These are phyloP conservation scores for Monosporascus sp. DNA, from an alignment of 2,329 filamentous ascomycete genomes.

Conservation along the genomic window DNA sequence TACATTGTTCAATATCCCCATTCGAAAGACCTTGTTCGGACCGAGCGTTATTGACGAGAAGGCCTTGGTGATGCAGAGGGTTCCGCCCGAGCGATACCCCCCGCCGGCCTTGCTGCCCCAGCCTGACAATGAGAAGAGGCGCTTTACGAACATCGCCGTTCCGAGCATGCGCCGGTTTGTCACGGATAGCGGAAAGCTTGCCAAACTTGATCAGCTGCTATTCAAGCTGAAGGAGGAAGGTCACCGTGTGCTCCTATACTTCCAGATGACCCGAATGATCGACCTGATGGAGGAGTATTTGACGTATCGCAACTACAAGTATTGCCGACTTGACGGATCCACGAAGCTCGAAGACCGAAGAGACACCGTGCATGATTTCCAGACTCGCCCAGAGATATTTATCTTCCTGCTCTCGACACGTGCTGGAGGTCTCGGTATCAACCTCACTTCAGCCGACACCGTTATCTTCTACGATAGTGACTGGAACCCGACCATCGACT, in stretches of 20 bases:
- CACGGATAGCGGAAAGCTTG: slow-evolving; percentile 94
- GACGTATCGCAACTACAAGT: slow-evolving; percentile 98
- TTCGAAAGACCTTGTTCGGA: slow-evolving; percentile 73
- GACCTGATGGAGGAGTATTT: slow-evolving; percentile 99
- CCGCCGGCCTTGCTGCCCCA: slow-evolving; percentile 62
- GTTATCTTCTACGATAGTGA: slow-evolving; percentile 99
- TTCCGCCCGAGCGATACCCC: slow-evolving; percentile 62
- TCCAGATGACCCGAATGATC: slow-evolving; percentile 99
- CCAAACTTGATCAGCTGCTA: slow-evolving; percentile 80
- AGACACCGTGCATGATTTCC: slow-evolving; percentile 95
- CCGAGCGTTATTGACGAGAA: slow-evolving; percentile 61
- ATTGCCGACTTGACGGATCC: slow-evolving; percentile 91
- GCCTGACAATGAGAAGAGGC: slow-evolving; percentile 74
- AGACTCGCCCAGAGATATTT: slow-evolving; percentile 89
- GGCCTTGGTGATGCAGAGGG: slow-evolving; percentile 66
- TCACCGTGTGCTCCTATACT: slow-evolving; percentile 93
- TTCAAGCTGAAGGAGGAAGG: slow-evolving; percentile 86
- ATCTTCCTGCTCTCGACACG: slow-evolving; percentile 95
- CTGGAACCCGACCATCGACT: slow-evolving; percentile 99
- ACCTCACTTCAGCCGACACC: slow-evolving; percentile 90
- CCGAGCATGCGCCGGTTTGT: slow-evolving; percentile 98
- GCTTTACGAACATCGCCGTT: slow-evolving; percentile 86
- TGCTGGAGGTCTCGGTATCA: slow-evolving; percentile 96
- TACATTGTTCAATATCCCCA: slow-evolving; percentile 69
- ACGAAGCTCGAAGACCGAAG: slow-evolving; percentile 96